A percentile compares a stretch with the other conserved stretches of the same genome.
phyloP scores from a whole-genome alignment of 2,329 filamentous ascomycete species.

The Penicillium sp. region DNA sequence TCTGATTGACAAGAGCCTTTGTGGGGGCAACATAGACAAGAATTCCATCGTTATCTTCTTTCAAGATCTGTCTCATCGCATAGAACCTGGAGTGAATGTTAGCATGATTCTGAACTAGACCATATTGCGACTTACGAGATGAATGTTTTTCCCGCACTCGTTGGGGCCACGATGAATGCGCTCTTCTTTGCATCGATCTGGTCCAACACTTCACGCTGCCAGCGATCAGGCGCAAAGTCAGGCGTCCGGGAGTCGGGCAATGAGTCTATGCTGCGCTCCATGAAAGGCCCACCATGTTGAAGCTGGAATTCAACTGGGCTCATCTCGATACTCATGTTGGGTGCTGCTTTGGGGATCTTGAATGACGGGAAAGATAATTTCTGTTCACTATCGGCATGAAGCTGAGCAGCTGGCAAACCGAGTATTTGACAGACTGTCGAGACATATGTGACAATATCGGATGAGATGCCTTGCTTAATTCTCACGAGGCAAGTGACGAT shows the following conservation, averaged over 20 bases:
- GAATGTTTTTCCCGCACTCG: conserved; percentile 77
- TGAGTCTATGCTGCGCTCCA: conserved; percentile 72
- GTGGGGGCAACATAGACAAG: conserved; percentile 78
- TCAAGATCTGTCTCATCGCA: conserved; percentile 73
- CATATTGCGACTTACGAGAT: conserved; percentile 50
- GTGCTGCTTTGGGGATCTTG: conserved; percentile 9
- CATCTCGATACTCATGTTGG: conserved; percentile 36
- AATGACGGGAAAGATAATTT: conserved; percentile 24
- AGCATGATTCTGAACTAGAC: neutral
- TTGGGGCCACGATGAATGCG: conserved; percentile 73
- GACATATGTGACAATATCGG: conserved; percentile 41
- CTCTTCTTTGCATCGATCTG: conserved; percentile 68
- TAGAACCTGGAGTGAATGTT: conserved; percentile 56
- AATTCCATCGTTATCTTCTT: conserved; percentile 65
- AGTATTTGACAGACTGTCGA: conserved; percentile 32
- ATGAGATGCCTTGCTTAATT: conserved; percentile 40
- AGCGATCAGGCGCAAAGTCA: conserved; percentile 70
- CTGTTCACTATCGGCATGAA: conserved; percentile 13
- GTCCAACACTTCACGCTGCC: conserved; percentile 73
- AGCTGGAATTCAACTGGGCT: conserved; percentile 63
- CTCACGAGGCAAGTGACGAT: conserved; percentile 11
- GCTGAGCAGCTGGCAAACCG: conserved; percentile 28
- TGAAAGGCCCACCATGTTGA: conserved; percentile 66
- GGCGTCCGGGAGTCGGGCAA: conserved; percentile 63
- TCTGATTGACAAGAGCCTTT: conserved; percentile 79